phyloP scores from a whole-genome alignment of 1,284 basidiomycete species.

The Earliella scabrosa region DNA sequence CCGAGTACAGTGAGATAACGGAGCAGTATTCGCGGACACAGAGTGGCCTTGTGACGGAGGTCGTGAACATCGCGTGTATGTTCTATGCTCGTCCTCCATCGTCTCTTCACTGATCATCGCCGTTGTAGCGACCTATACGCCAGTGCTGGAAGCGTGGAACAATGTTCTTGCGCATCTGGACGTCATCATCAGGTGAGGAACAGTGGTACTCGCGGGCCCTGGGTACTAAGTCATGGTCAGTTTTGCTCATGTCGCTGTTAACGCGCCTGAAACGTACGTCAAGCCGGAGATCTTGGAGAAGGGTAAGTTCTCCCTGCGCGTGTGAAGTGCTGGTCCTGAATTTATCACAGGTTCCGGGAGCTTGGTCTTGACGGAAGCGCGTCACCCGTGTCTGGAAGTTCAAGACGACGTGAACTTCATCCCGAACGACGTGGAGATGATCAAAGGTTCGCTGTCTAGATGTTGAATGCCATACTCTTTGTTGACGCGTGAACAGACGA shows the following conservation, averaged over 20 bases:
- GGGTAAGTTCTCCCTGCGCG: slow-evolving; percentile 45
- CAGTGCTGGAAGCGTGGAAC: slow-evolving; percentile 91
- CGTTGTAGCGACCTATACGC: slow-evolving; percentile 81
- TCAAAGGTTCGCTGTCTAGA: slow-evolving; percentile 57
- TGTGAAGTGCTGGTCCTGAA: not conserved
- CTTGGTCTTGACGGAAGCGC: slow-evolving; percentile 79
- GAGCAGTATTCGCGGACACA: slow-evolving; percentile 80
- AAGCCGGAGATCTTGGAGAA: slow-evolving; percentile 79
- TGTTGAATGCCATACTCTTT: no score
- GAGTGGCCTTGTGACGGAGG: slow-evolving; percentile 87
- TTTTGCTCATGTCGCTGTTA: slow-evolving; percentile 89
- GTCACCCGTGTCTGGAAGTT: slow-evolving; percentile 97
- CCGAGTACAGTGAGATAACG: slow-evolving; percentile 75
- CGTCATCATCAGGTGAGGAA: slow-evolving; percentile 79
- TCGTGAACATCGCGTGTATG: slow-evolving; percentile 91
- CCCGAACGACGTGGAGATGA: slow-evolving; percentile 92
- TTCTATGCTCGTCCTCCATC: slow-evolving; percentile 4
- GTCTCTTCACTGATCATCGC: not conserved
- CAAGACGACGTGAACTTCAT: slow-evolving; percentile 97
- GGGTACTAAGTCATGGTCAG: slow-evolving; percentile 40
- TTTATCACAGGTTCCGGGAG: slow-evolving; percentile 69
- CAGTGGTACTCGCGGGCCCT: not conserved
- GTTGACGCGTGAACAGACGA: no score
- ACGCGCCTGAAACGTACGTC: slow-evolving; percentile 87
- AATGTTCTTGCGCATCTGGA: slow-evolving; percentile 89